phyloP scores from a whole-genome alignment of 164 flowering plant genomes.

The Cinnamomum micranthum region DNA sequence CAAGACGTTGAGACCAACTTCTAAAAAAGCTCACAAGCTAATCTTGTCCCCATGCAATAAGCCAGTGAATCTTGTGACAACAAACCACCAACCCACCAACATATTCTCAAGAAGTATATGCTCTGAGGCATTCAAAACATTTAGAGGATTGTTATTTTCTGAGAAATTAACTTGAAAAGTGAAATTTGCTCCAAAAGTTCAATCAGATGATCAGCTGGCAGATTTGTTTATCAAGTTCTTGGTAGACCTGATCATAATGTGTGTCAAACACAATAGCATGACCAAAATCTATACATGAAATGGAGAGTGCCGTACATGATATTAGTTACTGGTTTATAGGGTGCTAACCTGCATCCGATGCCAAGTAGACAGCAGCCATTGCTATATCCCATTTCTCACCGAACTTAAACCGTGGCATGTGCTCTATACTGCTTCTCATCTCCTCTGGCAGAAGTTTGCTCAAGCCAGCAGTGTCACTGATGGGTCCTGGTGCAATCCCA shows the following conservation, averaged over 20 bases:
- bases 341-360: slow-evolving; percentile 70
- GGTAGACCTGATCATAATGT: not conserved
- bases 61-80: not conserved
- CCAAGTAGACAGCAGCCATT: slow-evolving; percentile 79
- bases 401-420: slow-evolving; percentile 53
- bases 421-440: slow-evolving; percentile 36
- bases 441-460: slow-evolving; percentile 73
- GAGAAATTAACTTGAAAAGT: not conserved
- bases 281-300: not conserved
- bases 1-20: too few relatives aligned
- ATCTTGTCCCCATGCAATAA: not conserved
- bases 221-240: too few relatives aligned
- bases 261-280: not conserved
- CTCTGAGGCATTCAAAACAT: not conserved
- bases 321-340: too few relatives aligned
- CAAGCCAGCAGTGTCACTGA: slow-evolving; percentile 71
- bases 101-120: not conserved
- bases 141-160: not conserved
- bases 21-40: too few relatives aligned
- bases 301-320: not conserved
- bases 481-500: slow-evolving; percentile 94
- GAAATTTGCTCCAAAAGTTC: not conserved
- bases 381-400: slow-evolving; percentile 97
- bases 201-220: not conserved
- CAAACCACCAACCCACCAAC: too few relatives aligned